These are phyloP conservation scores for Porphyrellus sp. DNA, from an alignment of 1,284 basidiomycete genomes.

Conservation along the genomic window DNA sequence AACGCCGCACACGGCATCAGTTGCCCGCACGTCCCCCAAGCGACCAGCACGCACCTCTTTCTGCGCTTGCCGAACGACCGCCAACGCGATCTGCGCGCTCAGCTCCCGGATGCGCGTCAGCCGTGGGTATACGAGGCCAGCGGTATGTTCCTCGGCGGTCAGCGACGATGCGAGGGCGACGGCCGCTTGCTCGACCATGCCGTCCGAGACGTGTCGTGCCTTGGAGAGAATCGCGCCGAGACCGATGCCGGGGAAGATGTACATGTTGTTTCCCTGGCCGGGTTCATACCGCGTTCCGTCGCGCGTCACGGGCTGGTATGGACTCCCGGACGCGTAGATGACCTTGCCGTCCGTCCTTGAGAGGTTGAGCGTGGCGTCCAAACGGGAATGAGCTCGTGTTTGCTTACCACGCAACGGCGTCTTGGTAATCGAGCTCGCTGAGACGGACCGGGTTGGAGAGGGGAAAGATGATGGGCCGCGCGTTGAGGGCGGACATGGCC, in stretches of 20 bases:
- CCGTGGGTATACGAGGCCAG: slow-evolving; percentile 61
- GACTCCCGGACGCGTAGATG: slow-evolving; percentile 80
- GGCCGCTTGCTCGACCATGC: slow-evolving; percentile 58
- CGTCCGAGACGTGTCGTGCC: slow-evolving; percentile 56
- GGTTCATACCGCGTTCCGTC: slow-evolving; percentile 59
- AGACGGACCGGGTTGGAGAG: slow-evolving; percentile 78
- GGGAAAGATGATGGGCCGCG: slow-evolving; percentile 81
- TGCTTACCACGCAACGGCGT: slow-evolving; percentile 65
- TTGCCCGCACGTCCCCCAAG: background rate
- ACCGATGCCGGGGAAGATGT: slow-evolving; percentile 63
- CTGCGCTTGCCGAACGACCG: slow-evolving; percentile 64
- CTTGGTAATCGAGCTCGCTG: slow-evolving; percentile 66
- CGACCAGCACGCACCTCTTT: slow-evolving; percentile 45
- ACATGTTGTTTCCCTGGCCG: slow-evolving; percentile 83
- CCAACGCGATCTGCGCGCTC: slow-evolving; percentile 58
- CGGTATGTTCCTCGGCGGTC: slow-evolving; percentile 54
- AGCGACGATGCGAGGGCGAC: slow-evolving; percentile 66
- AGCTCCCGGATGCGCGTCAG: slow-evolving; percentile 66
- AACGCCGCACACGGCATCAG: background rate
- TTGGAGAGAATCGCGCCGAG: slow-evolving; percentile 66
- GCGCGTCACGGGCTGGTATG: slow-evolving; percentile 60
- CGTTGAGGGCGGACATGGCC: slow-evolving; percentile 69
- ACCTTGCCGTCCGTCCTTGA: slow-evolving; percentile 60
- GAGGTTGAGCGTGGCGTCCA: background rate
- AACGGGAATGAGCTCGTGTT: background rate